A percentile compares a stretch with the other conserved stretches of the same genome.
phyloP scores from a whole-genome alignment of 106 monocot genomes.

The Platanthera zijinensis region DNA sequence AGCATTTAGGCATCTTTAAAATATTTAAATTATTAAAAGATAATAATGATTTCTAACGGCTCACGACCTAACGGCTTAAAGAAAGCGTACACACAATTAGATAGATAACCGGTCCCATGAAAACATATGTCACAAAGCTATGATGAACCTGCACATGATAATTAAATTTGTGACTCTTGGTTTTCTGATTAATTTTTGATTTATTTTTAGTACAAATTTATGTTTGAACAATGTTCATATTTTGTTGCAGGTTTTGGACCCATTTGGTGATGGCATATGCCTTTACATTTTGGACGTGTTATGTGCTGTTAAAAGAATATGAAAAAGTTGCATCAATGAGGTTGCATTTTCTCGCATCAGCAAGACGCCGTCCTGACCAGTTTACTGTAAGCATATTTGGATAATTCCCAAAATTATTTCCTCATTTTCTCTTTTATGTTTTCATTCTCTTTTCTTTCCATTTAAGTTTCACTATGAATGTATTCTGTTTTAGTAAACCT shows the following conservation, averaged over 20 bases:
- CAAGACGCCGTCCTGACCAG: slow-evolving; percentile 73
- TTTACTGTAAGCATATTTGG: slow-evolving; percentile 46
- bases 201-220: neutral
- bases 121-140: neutral
- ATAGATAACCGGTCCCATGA: too few species aligned
- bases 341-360: slow-evolving; percentile 67
- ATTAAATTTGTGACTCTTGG: neutral
- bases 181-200: too few species aligned
- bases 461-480: too few species aligned
- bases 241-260: slow-evolving; percentile 50
- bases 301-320: slow-evolving; percentile 64
- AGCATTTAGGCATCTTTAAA: too few species aligned
- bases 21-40: too few species aligned
- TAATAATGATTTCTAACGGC: too few species aligned
- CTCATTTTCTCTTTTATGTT: too few species aligned
- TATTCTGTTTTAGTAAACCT: too few species aligned
- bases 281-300: slow-evolving; percentile 84
- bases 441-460: too few species aligned
- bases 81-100: too few species aligned
- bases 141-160: neutral
- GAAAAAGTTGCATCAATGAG: slow-evolving; percentile 68
- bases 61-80: too few species aligned
- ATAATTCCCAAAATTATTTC: neutral
- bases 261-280: slow-evolving; percentile 68
- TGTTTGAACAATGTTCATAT: neutral